These are phyloP conservation scores for Bonnemaisonia californica DNA, from an alignment of 31 red algal species.

Conservation along the genomic window DNA sequence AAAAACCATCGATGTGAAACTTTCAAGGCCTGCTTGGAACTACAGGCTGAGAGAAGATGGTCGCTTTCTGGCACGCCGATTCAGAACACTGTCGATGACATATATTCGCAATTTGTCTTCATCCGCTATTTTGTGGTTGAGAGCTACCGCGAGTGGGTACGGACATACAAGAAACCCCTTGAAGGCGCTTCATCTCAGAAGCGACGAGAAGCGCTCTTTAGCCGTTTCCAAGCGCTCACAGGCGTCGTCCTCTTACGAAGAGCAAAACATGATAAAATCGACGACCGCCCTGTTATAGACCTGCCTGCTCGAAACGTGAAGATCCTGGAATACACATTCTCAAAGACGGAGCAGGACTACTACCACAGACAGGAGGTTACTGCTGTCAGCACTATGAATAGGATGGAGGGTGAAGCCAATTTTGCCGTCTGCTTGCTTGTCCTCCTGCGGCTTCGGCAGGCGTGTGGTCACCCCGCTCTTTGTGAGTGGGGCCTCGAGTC, in stretches of 20 bases:
- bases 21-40: conserved; percentile 33
- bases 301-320: conserved; percentile 35
- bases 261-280: conserved; percentile 47
- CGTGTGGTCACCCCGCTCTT: conserved; percentile 62
- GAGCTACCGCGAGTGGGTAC: conserved; percentile 44
- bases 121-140: conserved; percentile 55
- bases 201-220: conserved; percentile 27
- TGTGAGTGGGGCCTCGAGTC: conserved; percentile 24
- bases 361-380: conserved; percentile 38
- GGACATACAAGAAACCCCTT: conserved; percentile 40
- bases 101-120: conserved; percentile 77
- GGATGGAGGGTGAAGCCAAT: conserved; percentile 9
- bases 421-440: conserved; percentile 44
- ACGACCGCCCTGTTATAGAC: conserved; percentile 39
- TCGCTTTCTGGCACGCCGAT: conserved; percentile 86
- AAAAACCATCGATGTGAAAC: conserved; percentile 55
- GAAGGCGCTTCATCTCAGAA: neutral
- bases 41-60: conserved; percentile 63
- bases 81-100: conserved; percentile 88
- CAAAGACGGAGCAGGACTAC: conserved; percentile 35
- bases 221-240: conserved; percentile 50
- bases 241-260: conserved; percentile 48
- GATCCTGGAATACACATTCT: conserved; percentile 29
- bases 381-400: conserved; percentile 21
- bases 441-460: conserved; percentile 82